Percentiles rank a stretch among this genome's conserved stretches.
These are phyloP conservation scores for Scenedesmus sp. DNA, from an alignment of 163 green algal species.

Conservation along the genomic window DNA sequence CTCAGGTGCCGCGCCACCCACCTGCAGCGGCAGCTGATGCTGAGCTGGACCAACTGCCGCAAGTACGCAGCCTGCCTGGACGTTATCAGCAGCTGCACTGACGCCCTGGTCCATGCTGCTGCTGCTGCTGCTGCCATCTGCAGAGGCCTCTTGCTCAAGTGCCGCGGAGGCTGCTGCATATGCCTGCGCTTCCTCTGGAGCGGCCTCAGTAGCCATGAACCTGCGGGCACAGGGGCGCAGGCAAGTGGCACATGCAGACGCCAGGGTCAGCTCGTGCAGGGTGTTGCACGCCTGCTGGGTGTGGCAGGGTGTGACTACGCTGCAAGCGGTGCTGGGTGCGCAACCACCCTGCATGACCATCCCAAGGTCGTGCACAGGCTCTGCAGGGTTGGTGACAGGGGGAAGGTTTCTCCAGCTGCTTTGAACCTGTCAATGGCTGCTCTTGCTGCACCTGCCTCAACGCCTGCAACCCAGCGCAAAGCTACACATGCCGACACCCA, in stretches of 20 bases:
- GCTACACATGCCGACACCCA: background rate
- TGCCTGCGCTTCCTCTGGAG: conserved; percentile 3
- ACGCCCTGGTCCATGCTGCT: background rate
- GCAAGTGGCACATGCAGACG: background rate
- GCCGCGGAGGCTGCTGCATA: conserved; percentile 9
- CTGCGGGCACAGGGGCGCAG: background rate
- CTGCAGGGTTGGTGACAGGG: too few species aligned
- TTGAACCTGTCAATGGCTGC: too few species aligned
- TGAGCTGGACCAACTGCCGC: background rate
- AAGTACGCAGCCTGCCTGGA: background rate
- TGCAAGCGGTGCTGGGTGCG: too few species aligned
- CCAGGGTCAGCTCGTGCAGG: background rate
- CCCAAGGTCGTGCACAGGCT: too few species aligned
- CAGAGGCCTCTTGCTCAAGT: background rate
- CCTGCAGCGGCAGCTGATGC: background rate
- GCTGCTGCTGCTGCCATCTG: background rate
- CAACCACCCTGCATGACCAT: too few species aligned
- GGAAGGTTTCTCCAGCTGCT: too few species aligned
- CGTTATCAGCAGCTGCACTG: background rate
- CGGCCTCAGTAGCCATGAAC: conserved; percentile 40
- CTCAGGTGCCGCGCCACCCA: background rate
- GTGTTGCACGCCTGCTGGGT: too few species aligned
- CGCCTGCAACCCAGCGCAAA: background rate
- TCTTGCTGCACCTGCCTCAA: too few species aligned
- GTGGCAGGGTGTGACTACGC: too few species aligned